These are phyloP conservation scores for Beauveria caledonica DNA, from an alignment of 2,329 filamentous ascomycete species.

Conservation along the genomic window DNA sequence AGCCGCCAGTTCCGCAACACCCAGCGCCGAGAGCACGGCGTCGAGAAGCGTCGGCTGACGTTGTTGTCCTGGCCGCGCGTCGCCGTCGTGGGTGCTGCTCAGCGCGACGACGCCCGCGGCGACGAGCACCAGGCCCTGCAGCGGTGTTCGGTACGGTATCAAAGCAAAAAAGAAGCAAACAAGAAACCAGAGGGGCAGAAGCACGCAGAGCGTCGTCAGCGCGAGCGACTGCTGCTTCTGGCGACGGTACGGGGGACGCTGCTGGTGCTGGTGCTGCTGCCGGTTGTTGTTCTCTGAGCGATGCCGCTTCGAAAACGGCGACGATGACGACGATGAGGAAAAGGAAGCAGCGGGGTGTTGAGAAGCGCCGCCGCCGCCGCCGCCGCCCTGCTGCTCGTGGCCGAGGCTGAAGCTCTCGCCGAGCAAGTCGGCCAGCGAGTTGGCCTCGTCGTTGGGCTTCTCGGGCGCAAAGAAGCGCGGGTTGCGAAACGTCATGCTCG, in stretches of 20 bases:
- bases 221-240: conserved; percentile 9
- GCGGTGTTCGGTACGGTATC: conserved; percentile 20
- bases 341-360: not conserved
- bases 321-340: not conserved
- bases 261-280: no score
- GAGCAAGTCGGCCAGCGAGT: conserved; percentile 36
- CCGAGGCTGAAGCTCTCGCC: conserved; percentile 35
- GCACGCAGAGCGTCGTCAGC: conserved; percentile 15
- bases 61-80: not conserved
- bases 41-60: conserved; percentile 15
- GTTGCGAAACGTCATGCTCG: conserved; percentile 43
- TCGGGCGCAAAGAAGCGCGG: conserved; percentile 51
- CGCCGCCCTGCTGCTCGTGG: conserved; percentile 18
- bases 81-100: conserved; percentile 20
- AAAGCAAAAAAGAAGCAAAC: conserved; percentile 10
- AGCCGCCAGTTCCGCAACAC: conserved; percentile 24
- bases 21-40: conserved; percentile 21
- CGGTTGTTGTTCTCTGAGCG: no score
- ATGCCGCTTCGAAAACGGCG: not conserved
- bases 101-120: conserved; percentile 24
- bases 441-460: conserved; percentile 31
- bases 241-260: no score
- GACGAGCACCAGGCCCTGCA: conserved; percentile 21
- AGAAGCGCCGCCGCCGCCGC: not conserved
- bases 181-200: conserved; percentile 22